Evolutionary conservation across 768 basidiomycete genomes (phyloP), one percentile per base, ranked within the genome.

Genomic region (Kwoniella bestiolae): DNA sequence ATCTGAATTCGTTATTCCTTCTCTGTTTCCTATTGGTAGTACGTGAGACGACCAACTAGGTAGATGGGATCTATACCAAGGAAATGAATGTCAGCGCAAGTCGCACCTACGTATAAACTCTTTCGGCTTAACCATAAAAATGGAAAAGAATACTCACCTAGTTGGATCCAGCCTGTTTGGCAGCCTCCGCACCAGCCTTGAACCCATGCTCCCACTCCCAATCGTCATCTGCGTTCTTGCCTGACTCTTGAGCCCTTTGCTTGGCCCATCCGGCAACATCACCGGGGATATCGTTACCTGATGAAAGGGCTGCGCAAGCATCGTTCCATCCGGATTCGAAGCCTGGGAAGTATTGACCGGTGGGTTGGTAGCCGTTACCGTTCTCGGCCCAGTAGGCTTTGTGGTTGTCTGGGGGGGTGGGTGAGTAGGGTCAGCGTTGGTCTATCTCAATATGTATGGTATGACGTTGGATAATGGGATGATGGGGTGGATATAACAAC

Each of bases 141-240:
- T 18, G 3, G 46, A 47, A 7, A 21, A 47, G n/a, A 12, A 1
- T 23, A 56, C 53, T 56, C n/a, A 35, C 34, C 31, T 60, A 60
- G 32, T 60, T 49, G 26, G 38, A 29, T 25, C 65, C 69, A 38
- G 66, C 66, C 31, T 61, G 47, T 60, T 66, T 50, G 46, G 55
- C 62, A 28, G 59, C 70, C 52, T 52, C 35, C 26, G 66, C 70
- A 32, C 70, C 70, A 49, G 56, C 46, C 56, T 65, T 71, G 66
- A 71, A 71, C 5, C 70, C 70, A 53, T 71, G 70, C 51, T 67
- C 58, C 71, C 71, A 72, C 52, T 72, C 71, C 71, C 71, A 72
- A 14, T 32, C 55, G 34, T 64, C 66, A 7, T 72, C 68, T 2
- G 56, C 56, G 26, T 4, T 7, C 38, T 69, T 49, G 16, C 70